Evolutionary conservation across 345 rosid species (phyloP), one percentile per base, ranked within the genome.

Genomic region (Populus alba): DNA sequence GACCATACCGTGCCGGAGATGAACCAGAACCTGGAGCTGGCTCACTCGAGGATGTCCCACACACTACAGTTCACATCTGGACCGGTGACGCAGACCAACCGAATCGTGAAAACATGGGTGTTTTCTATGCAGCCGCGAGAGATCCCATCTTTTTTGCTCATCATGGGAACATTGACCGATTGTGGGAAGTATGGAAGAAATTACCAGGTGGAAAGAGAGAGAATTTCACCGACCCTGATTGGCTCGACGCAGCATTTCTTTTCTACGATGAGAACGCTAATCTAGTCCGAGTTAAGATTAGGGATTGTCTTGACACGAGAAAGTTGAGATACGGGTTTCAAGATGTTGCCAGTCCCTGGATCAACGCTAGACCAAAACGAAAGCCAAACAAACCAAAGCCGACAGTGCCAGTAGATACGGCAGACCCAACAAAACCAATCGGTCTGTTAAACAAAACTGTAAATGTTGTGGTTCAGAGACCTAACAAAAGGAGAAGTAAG

Each of bases 131-230:
- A 0, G 90, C 92, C 0, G 95, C 66, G 1, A 85, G 93, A 69
- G 95, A 89, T 72, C 95, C 95, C 0, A 73, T 91, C 53, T 91
- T 91, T 80, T 89, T 62, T 27, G 76, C 85, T 39, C 95, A 89
- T 77, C 95, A 91, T 68, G 68, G 88, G 2, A 91, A 91, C n/a
- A 73, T 88, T 3, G 95, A 91, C 74, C 87, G 92, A 10, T 72
- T 88, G 90, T 89, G 92, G 95, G 69, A 80, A 4, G 2, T 91
- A n/a, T 91, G 92, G 95, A 89, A 86, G 68, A 83, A 84, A 4
- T 61, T 91, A 20, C 63, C 63, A 8, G 91, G 91, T 61, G 91
- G 91, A 29, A 81, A 43, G 27, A 70, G 90, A 66, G 77, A 22
- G 0, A 86, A 89, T 41, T 84, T 87, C 77, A 80, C 84, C 1